These are phyloP conservation scores for Aristolochia californica DNA, from an alignment of 164 flowering plant species.

Conservation along the genomic window DNA sequence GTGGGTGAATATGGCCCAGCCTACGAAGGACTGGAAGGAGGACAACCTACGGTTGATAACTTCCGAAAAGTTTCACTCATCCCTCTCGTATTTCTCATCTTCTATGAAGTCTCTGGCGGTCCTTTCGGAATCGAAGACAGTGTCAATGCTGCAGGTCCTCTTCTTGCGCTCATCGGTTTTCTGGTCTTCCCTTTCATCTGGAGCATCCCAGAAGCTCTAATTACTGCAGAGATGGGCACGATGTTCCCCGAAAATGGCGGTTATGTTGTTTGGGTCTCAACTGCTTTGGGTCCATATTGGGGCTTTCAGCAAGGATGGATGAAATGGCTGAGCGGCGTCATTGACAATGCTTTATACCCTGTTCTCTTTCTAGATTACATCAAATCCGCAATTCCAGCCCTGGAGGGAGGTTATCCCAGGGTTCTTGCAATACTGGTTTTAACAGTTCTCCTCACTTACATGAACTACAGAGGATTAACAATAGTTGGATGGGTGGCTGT, in stretches of 20 bases:
- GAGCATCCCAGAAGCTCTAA: constrained; percentile 54
- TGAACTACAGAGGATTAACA: constrained; percentile 47
- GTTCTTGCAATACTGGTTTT: constrained; percentile 20
- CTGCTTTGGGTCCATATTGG: constrained; percentile 51
- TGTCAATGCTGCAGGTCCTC: constrained; percentile 52
- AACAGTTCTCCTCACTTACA: constrained; percentile 33
- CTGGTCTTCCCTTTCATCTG: constrained; percentile 47
- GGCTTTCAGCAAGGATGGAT: constrained; percentile 62
- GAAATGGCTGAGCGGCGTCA: constrained; percentile 67
- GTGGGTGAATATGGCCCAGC: constrained; percentile 28
- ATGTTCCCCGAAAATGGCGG: constrained; percentile 65
- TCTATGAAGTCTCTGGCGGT: constrained; percentile 57
- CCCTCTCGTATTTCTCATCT: constrained; percentile 51
- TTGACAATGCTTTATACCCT: constrained; percentile 57
- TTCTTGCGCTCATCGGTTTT: constrained; percentile 44
- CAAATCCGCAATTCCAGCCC: constrained; percentile 28
- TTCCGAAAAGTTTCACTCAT: constrained; percentile 35
- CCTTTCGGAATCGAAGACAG: constrained; percentile 54
- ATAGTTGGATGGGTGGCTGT: constrained; percentile 48
- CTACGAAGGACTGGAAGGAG: constrained; percentile 21
- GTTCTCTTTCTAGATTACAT: constrained; percentile 49
- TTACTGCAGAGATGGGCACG: constrained; percentile 56
- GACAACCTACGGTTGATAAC: constrained; percentile 17
- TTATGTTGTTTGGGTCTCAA: constrained; percentile 55
- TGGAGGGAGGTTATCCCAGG: constrained; percentile 32